These are phyloP conservation scores for Lyophyllum decastes DNA, from an alignment of 768 basidiomycete species.

Conservation along the genomic window DNA sequence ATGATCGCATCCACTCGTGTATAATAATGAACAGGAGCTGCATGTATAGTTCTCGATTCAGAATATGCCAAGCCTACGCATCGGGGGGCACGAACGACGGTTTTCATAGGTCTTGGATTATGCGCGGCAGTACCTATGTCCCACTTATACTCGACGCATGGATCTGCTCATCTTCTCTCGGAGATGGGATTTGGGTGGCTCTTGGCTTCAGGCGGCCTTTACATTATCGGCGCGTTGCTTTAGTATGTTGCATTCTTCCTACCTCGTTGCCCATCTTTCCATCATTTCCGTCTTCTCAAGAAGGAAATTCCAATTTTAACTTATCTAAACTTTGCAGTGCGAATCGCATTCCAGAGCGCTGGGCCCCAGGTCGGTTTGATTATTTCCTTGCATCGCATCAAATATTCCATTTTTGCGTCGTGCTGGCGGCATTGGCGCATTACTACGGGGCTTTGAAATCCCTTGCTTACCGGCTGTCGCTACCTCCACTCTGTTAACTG, in stretches of 20 bases:
- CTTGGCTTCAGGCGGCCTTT: slow-evolving; percentile 66
- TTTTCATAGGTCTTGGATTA: slow-evolving; percentile 80
- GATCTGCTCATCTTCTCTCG: slow-evolving; percentile 49
- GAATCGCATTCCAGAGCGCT: slow-evolving; percentile 77
- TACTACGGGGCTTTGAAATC: slow-evolving; percentile 58
- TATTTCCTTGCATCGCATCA: slow-evolving; percentile 82
- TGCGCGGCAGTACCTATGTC: slow-evolving; percentile 67
- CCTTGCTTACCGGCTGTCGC: slow-evolving; percentile 60
- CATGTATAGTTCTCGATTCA: slow-evolving; percentile 78
- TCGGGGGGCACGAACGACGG: slow-evolving; percentile 71
- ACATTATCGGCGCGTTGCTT: slow-evolving; percentile 77
- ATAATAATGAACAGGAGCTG: slow-evolving; percentile 45
- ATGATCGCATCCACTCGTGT: slow-evolving; percentile 9
- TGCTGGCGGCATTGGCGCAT: slow-evolving; percentile 70
- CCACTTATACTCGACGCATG: slow-evolving; percentile 65
- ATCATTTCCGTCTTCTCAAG: slow-evolving; percentile 20
- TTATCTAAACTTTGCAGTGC: slow-evolving; percentile 53
- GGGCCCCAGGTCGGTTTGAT: slow-evolving; percentile 79
- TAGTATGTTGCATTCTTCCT: slow-evolving; percentile 60
- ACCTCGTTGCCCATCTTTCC: slow-evolving; percentile 15
- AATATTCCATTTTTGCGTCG: slow-evolving; percentile 84
- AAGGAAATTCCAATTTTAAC: slow-evolving; percentile 12
- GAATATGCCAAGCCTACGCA: slow-evolving; percentile 76
- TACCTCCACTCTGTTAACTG: slow-evolving; percentile 24
- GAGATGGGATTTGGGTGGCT: slow-evolving; percentile 78